A percentile compares a stretch with the other conserved stretches of the same genome.
Evolutionary conservation across 371 early-diverging fungal species (phyloP).

Genomic region (Mortierella sp.): DNA sequence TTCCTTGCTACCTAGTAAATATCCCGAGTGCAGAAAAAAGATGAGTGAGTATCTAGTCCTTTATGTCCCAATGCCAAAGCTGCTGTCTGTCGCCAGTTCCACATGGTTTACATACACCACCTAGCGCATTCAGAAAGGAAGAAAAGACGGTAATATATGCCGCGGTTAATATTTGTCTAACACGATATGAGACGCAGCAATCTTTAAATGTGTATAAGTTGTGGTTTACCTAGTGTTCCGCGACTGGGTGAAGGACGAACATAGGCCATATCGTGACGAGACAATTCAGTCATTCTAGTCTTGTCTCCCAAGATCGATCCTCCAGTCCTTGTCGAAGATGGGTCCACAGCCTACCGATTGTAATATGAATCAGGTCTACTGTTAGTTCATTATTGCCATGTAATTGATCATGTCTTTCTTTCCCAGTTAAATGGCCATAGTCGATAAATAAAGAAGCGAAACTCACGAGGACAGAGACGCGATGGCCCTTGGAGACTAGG

Average conservation of each 20-base stretch:
- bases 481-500: conserved; percentile 71
- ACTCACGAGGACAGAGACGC: conserved; percentile 80
- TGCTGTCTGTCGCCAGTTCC: neutral
- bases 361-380: neutral
- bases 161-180: neutral
- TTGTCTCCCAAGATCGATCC: conserved; percentile 90
- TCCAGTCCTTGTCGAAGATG: conserved; percentile 82
- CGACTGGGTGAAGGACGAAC: conserved; percentile 81
- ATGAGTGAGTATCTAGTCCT: neutral
- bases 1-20: conserved; percentile 78
- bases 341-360: conserved; percentile 79
- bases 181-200: neutral
- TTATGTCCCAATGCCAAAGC: neutral
- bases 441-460: neutral
- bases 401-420: neutral
- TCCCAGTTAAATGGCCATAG: too few relatives aligned
- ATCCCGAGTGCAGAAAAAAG: neutral
- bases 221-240: conserved; percentile 71
- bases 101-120: conserved; percentile 14
- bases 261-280: conserved; percentile 71
- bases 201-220: neutral
- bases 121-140: neutral
- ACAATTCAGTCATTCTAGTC: conserved; percentile 82
- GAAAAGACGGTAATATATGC: neutral
- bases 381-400: neutral